Evolutionary conservation across 768 basidiomycete genomes (phyloP), one percentile per base, ranked within the genome.

Genomic region (Mycena pura): DNA sequence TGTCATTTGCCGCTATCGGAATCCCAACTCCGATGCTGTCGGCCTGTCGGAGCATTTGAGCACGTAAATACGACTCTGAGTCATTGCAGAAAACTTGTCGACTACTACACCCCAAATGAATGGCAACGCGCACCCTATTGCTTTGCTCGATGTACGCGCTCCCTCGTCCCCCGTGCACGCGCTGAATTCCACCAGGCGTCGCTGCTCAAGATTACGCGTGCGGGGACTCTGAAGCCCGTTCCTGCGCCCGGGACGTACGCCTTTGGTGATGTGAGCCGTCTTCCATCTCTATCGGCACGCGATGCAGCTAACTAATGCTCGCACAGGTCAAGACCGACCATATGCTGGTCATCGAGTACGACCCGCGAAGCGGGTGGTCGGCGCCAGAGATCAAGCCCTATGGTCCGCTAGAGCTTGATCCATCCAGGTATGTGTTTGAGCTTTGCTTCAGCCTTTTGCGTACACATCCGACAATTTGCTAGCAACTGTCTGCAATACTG

Each of bases 361-460:
- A 88, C 47, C 87, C 88, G 0, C 64, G 71, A 17, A 79, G 73
- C 5, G 91, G 91, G 10, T 93, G 91, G 91, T 84, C 84, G 8
- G 74, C 80, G 1, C 91, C 91, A 0, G 84, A 89, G 66, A 90
- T 93, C 69, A 87, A 85, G 67, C 90, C 90, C 0, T 91, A 93
- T 66, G 88, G 82, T 0, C 88, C 89, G 3, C 68, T 94, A 38
- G 72, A 74, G 4, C 74, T 94, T 11, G 90, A 93, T 67, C 92
- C 92, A 6, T 84, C 86, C 55, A 68, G 85, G 80, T 70, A 89
- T 57, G 58, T 24, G 5, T n/a, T n/a, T n/a, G n/a, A n/a, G n/a
- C n/a, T n/a, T n/a, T n/a, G n/a, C n/a, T n/a, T n/a, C n/a, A n/a
- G n/a, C n/a, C n/a, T n/a, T n/a, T n/a, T n/a, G n/a, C n/a, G n/a